Conservation (phyloP, 2,329 filamentous ascomycete species). For the Drechslerella dactyloides region DNA sequence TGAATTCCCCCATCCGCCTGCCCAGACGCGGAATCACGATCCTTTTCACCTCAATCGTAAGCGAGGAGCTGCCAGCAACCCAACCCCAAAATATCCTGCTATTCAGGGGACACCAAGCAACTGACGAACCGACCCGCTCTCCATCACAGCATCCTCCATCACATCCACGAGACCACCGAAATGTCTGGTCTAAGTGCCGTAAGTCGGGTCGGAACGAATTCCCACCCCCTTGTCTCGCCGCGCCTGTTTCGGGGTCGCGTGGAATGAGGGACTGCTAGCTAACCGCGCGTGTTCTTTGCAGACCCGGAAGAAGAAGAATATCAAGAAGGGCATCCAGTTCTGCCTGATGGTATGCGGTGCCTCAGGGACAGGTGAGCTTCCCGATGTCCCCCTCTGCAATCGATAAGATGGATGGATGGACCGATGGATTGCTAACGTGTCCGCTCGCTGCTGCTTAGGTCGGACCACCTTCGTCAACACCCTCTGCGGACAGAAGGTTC, state of each 20-base stretch:
- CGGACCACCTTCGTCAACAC: conserved; percentile 99
- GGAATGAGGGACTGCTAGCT: conserved; percentile 53
- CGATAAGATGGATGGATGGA: conserved; percentile 19
- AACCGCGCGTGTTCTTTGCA: conserved; percentile 67
- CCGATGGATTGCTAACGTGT: conserved; percentile 27
- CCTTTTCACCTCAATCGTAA: conserved; percentile 45
- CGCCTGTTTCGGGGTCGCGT: conserved; percentile 53
- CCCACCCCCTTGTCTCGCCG: conserved; percentile 51
- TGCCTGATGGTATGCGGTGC: conserved; percentile 99
- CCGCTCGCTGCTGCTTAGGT: conserved; percentile 63
- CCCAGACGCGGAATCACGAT: conserved; percentile 40
- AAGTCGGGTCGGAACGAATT: conserved; percentile 52
- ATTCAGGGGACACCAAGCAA: conserved; percentile 47
- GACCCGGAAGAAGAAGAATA: conserved; percentile 99
- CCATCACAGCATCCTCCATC: conserved; percentile 7
- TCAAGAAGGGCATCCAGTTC: conserved; percentile 99
- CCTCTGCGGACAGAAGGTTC: conserved; percentile 91
- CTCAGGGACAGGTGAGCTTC: conserved; percentile 85
- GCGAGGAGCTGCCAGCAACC: conserved; percentile 29
- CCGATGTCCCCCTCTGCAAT: conserved; percentile 35
- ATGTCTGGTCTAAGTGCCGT: conserved; percentile 51
- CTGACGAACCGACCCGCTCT: conserved; percentile 28
- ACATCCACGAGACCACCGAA: conserved; percentile 21
- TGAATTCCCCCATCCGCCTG: conserved; percentile 30
- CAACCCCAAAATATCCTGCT: conserved; percentile 17